phyloP scores from a whole-genome alignment of 345 rosid genomes.

The Eucalyptus coolabah region DNA sequence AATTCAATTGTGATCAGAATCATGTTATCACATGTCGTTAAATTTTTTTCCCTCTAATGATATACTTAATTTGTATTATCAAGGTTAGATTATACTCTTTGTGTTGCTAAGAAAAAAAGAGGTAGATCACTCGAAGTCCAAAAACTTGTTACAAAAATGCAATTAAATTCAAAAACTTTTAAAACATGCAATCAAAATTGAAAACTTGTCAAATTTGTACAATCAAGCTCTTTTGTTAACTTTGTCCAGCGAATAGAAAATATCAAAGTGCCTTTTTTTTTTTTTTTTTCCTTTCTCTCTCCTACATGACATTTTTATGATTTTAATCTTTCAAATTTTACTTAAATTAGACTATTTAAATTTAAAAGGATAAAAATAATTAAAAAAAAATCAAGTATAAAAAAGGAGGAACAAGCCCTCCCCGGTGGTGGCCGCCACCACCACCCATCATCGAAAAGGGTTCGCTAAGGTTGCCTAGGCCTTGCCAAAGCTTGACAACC shows the following conservation, averaged over 20 bases:
- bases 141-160: too few species aligned
- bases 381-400: too few species aligned
- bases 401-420: not conserved
- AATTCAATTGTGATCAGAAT: not conserved
- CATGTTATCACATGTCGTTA: not conserved
- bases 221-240: not conserved
- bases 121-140: too few species aligned
- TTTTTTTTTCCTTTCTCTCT: too few species aligned
- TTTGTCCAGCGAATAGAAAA: not conserved
- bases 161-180: too few species aligned
- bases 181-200: not conserved
- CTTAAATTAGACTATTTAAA: not conserved
- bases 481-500: not conserved
- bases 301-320: too few species aligned
- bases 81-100: not conserved
- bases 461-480: fast-evolving
- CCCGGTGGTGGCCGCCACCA: fast-evolving
- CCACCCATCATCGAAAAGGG: too few species aligned
- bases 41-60: not conserved
- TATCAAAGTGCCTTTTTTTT: not conserved
- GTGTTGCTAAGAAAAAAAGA: not conserved
- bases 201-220: too few species aligned
- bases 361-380: too few species aligned
- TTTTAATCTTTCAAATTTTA: not conserved
- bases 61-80: not conserved